These are phyloP conservation scores for Gossypium longicalyx DNA, from an alignment of 345 rosid genomes.

Conservation along the genomic window DNA sequence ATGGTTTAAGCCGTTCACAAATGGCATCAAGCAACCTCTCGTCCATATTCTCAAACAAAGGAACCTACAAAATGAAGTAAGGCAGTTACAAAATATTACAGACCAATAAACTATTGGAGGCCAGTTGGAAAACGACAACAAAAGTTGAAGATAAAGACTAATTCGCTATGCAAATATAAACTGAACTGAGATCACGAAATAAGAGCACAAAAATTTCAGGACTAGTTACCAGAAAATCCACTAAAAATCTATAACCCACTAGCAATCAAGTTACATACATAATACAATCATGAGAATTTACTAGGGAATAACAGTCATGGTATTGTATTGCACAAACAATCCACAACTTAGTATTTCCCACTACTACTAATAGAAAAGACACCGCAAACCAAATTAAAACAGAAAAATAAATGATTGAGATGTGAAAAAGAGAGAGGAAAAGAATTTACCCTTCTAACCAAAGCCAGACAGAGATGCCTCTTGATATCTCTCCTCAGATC, in stretches of 20 bases:
- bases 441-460: slow-evolving; percentile 75
- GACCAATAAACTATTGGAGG: not conserved
- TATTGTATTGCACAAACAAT: too few species aligned
- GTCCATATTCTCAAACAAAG: slow-evolving; percentile 87
- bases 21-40: slow-evolving; percentile 95
- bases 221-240: too few species aligned
- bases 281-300: too few species aligned
- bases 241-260: too few species aligned
- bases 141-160: not conserved
- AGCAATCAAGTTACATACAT: too few species aligned
- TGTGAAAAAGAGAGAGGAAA: not conserved
- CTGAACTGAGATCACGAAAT: not conserved
- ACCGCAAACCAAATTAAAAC: too few species aligned
- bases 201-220: not conserved
- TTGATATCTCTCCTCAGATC: slow-evolving; percentile 94
- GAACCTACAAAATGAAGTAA: slow-evolving; percentile 49
- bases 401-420: not conserved
- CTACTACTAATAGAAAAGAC: too few species aligned
- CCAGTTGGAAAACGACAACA: not conserved
- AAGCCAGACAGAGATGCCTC: slow-evolving; percentile 87
- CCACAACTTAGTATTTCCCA: too few species aligned
- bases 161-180: not conserved
- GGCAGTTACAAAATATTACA: not conserved
- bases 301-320: too few species aligned
- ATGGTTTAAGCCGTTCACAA: slow-evolving; percentile 86